Evolutionary conservation across 2,329 filamentous ascomycete species (phyloP).

Genomic region (Cryoendolithus antarcticus): DNA sequence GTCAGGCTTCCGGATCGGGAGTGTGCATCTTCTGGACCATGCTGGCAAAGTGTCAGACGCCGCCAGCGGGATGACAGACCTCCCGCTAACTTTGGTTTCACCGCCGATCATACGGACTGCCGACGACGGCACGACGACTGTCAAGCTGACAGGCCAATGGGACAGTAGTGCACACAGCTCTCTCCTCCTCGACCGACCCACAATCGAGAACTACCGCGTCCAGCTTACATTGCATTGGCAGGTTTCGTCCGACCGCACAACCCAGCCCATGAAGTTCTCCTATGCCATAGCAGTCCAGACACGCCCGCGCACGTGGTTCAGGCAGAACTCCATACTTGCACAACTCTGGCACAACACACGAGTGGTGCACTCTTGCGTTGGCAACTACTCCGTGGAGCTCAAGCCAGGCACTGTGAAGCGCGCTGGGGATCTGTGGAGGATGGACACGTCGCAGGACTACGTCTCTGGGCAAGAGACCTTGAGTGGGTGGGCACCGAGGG

Average conservation of each 20-base stretch:
- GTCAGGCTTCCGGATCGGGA: slow-evolving; percentile 62
- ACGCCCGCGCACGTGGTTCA: slow-evolving; percentile 68
- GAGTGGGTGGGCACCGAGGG: slow-evolving; percentile 72
- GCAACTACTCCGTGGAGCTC: slow-evolving; percentile 76
- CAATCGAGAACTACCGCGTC: slow-evolving; percentile 82
- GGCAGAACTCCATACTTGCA: slow-evolving; percentile 76
- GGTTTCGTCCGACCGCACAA: slow-evolving; percentile 66
- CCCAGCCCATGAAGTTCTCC: slow-evolving; percentile 75
- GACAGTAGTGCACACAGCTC: slow-evolving; percentile 89
- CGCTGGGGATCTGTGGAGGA: slow-evolving; percentile 86
- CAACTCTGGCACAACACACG: slow-evolving; percentile 74
- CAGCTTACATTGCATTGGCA: slow-evolving; percentile 83
- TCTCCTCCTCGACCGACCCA: slow-evolving; percentile 83
- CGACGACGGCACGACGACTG: slow-evolving; percentile 76
- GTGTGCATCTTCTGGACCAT: slow-evolving; percentile 71
- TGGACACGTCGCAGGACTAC: slow-evolving; percentile 90
- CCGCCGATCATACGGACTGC: slow-evolving; percentile 73
- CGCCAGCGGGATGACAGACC: slow-evolving; percentile 57
- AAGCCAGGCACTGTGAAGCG: slow-evolving; percentile 82
- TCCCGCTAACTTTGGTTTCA: slow-evolving; percentile 63
- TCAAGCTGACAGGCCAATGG: slow-evolving; percentile 87
- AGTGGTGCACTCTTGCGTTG: slow-evolving; percentile 75
- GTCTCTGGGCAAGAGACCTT: slow-evolving; percentile 90
- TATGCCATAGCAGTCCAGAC: slow-evolving; percentile 75
- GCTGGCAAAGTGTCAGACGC: slow-evolving; percentile 75